These are phyloP conservation scores for Venturia pyrina DNA, from an alignment of 2,329 filamentous ascomycete genomes.

Conservation along the genomic window DNA sequence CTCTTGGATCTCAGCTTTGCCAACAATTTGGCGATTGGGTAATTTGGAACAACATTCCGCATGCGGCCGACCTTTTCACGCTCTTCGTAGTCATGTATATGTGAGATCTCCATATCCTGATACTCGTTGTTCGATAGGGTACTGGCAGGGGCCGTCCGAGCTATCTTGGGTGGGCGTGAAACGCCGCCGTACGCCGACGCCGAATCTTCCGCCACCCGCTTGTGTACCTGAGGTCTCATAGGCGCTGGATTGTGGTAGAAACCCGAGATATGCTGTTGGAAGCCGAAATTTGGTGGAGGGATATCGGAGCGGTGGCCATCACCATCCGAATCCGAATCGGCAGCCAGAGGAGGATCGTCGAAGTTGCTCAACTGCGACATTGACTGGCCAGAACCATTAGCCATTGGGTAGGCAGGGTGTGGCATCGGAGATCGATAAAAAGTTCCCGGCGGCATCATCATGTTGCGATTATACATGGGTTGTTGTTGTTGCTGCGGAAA, in stretches of 20 bases:
- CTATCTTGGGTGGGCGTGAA: slow-evolving; percentile 28
- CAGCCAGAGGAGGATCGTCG: neutral
- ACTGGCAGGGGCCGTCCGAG: slow-evolving; percentile 25
- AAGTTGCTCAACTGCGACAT: slow-evolving; percentile 1
- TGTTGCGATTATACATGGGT: neutral
- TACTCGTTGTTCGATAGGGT: neutral
- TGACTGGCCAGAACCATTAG: slow-evolving; percentile 2
- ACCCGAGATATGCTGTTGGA: neutral
- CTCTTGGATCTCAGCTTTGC: slow-evolving; percentile 40
- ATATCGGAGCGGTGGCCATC: slow-evolving; percentile 5
- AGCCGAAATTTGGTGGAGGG: neutral
- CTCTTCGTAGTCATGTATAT: slow-evolving; percentile 41
- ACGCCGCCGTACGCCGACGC: slow-evolving; percentile 30
- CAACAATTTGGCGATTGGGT: slow-evolving; percentile 37
- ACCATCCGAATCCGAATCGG: slow-evolving; percentile 10
- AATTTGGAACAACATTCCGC: slow-evolving; percentile 35
- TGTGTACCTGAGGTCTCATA: slow-evolving; percentile 17
- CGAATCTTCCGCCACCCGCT: slow-evolving; percentile 35
- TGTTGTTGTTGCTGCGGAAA: neutral
- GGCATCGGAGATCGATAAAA: neutral
- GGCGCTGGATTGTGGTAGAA: slow-evolving; percentile 5
- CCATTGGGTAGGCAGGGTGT: neutral
- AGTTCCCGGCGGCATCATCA: slow-evolving; percentile 11
- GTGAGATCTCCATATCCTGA: slow-evolving; percentile 21
- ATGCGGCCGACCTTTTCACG: slow-evolving; percentile 45